Percentiles rank a stretch among this genome's conserved stretches.
These are phyloP conservation scores for Byssoonygena ceratinophila DNA, from an alignment of 2,329 filamentous ascomycete genomes.

Conservation along the genomic window DNA sequence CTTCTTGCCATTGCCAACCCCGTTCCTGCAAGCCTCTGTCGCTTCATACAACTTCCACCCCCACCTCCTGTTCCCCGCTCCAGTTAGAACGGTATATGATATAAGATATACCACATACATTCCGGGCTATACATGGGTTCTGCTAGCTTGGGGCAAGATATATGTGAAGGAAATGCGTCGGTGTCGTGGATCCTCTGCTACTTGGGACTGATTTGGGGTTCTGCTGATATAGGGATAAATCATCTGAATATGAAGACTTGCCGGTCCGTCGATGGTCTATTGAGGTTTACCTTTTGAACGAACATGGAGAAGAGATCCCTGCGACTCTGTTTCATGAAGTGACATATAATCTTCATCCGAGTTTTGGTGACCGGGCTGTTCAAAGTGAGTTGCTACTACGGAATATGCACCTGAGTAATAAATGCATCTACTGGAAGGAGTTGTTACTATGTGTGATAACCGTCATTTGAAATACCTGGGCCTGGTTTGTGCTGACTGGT, in stretches of 20 bases:
- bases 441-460: neutral
- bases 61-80: neutral
- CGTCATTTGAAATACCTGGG: neutral
- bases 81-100: neutral
- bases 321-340: slow-evolving; percentile 86
- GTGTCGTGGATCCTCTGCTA: neutral
- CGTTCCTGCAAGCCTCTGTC: slow-evolving; percentile 8
- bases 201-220: neutral
- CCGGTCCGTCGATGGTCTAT: slow-evolving; percentile 91
- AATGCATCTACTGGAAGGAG: neutral
- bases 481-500: neutral
- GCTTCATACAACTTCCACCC: neutral
- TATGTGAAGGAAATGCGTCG: too few species aligned
- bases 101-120: neutral
- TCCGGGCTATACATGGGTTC: neutral
- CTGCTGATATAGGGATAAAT: slow-evolving; percentile 49
- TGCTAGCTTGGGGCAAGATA: too few species aligned
- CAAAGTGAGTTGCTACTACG: slow-evolving; percentile 58
- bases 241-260: slow-evolving; percentile 72
- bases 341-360: slow-evolving; percentile 85
- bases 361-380: slow-evolving; percentile 67
- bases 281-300: slow-evolving; percentile 71
- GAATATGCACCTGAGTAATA: neutral
- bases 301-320: slow-evolving; percentile 71
- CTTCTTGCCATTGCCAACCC: slow-evolving; percentile 17